phyloP scores from a whole-genome alignment of 2,329 filamentous ascomycete species.

The Xylaria sp. region DNA sequence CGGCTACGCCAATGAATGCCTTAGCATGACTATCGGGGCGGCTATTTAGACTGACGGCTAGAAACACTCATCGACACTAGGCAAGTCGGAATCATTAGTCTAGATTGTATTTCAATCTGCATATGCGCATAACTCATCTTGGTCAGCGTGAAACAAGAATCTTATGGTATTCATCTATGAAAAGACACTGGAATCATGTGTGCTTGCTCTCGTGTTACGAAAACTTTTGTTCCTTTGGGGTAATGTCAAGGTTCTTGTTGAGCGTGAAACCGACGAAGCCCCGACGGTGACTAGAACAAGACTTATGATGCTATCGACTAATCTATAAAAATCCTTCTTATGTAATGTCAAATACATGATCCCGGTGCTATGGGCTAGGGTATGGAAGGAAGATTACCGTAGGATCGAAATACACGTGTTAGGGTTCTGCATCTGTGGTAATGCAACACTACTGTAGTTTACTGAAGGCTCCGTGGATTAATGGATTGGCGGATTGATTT shows the following conservation, averaged over 20 bases:
- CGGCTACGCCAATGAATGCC: no score
- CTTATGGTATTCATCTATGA: background rate
- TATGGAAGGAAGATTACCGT: background rate
- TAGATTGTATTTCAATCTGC: conserved; percentile 5
- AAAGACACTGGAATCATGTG: background rate
- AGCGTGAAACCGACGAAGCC: background rate
- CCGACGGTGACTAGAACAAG: background rate
- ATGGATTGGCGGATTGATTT: background rate
- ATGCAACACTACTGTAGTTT: no score
- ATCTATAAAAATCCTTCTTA: background rate
- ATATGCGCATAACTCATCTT: conserved; percentile 1
- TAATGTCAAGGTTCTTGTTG: background rate
- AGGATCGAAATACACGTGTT: background rate
- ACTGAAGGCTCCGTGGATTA: background rate
- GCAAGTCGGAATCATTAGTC: background rate
- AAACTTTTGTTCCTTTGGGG: background rate
- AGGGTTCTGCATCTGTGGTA: background rate
- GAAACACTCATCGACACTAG: conserved; percentile 6
- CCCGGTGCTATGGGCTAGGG: conserved; percentile 5
- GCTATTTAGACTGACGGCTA: background rate
- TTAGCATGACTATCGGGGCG: no score
- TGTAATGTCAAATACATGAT: conserved; percentile 1
- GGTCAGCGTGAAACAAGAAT: conserved; percentile 1
- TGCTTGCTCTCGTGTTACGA: background rate
- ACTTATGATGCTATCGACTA: background rate